These are phyloP conservation scores for Macadamia tetraphylla DNA, from an alignment of 164 flowering plant species.

Conservation along the genomic window DNA sequence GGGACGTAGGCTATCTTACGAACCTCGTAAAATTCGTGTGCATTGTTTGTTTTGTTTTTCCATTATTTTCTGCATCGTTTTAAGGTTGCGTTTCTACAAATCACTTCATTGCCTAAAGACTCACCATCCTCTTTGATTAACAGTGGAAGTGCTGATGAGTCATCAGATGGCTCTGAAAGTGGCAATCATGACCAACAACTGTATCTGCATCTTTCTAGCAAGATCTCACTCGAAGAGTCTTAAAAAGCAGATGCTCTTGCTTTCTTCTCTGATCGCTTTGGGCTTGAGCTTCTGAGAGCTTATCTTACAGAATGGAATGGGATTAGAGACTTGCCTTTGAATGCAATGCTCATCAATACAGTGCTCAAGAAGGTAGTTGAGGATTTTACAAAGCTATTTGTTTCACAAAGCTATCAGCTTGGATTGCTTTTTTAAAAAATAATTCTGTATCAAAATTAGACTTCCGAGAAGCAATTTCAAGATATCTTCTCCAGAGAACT, in stretches of 20 bases:
- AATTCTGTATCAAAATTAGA: slow-evolving; percentile 39
- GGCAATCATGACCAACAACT: slow-evolving; percentile 50
- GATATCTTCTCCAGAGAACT: slow-evolving; percentile 42
- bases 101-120: slow-evolving; percentile 44
- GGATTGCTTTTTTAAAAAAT: slow-evolving; percentile 44
- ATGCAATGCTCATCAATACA: slow-evolving; percentile 66
- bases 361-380: slow-evolving; percentile 56
- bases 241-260: slow-evolving; percentile 44
- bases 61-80: no score
- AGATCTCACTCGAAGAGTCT: slow-evolving; percentile 52
- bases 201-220: slow-evolving; percentile 50
- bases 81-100: slow-evolving; percentile 16
- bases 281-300: slow-evolving; percentile 54
- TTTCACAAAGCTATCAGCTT: slow-evolving; percentile 68
- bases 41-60: no score
- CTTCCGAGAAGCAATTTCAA: slow-evolving; percentile 50
- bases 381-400: slow-evolving; percentile 53
- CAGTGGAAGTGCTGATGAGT: slow-evolving; percentile 62
- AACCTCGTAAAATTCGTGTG: no score
- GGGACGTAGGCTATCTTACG: no score
- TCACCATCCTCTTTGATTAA: slow-evolving; percentile 40
- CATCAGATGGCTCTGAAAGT: slow-evolving; percentile 44
- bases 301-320: slow-evolving; percentile 47
- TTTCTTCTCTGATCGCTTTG: slow-evolving; percentile 62
- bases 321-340: slow-evolving; percentile 51